Base-by-base conservation (phyloP, 2,329 filamentous ascomycete species). In the Fusarium nanum region DNA sequence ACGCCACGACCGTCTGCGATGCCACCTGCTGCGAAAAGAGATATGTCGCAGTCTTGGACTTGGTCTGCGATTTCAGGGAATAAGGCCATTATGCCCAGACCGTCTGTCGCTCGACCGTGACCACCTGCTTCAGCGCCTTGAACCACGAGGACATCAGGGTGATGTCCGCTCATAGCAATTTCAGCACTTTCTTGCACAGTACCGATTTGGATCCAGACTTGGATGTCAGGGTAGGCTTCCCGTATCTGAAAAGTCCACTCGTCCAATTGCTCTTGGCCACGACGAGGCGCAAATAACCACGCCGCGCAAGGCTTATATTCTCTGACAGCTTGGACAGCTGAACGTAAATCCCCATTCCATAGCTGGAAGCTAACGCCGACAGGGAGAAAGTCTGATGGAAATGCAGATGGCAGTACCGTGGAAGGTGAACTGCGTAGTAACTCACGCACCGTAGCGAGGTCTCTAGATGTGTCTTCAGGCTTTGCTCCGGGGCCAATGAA, bases 61-160 rank as follows among this genome's bases (percentile, higher is more conserved):
- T 78, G 78, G 70, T 87, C 84, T 7, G 74, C 73, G 3, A 85
- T 79, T 65, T 88, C 86, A 0, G 86, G 86, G 6, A 88, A 67
- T 1, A 88, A 75, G 0, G 83, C 78, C 57, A 86, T 76, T 37
- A 86, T 77, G 16, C 85, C 80, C 28, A 77, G 73, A 0, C 84
- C 84, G 25, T 83, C 80, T 2, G 74, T 77, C 3, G 78, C 80
- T 12, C 84, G 78, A 1, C 85, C 85, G 64, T 88, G 86, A 0
- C 86, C 86, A 14, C 86, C 86, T 0, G 86, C 85, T 67, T 88
- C 86, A 5, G 78, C 76, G 2, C 86, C 86, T 72, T 88, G 86
- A 4, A 86, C 73, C 5, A 88, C 85, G 6, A 88, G 67, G 4
- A 83, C 83, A 60, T 88, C 85, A 0, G 86, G 85, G 5, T 72